Evolutionary conservation across 192 early-diverging fungal species (phyloP), one percentile per base, ranked within the genome.

Genomic region (Gamsiella multidivaricata): DNA sequence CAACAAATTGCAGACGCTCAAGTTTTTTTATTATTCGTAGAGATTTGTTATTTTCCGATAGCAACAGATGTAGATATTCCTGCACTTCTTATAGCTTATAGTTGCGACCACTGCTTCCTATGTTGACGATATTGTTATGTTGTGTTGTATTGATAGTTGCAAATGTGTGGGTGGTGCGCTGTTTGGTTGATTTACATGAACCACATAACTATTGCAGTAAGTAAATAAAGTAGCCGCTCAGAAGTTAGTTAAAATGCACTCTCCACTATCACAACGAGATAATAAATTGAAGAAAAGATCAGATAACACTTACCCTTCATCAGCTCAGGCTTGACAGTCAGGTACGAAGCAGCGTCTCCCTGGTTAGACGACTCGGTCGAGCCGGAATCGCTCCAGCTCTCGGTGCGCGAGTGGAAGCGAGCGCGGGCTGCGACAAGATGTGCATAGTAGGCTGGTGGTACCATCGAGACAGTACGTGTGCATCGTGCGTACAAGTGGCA

Each of bases 361-460:
- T 28, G 36, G 14, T 54, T 50, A n/a, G 64, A 53, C 8, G 64
- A 36, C 9, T 62, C 69, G 29, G 65, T 57, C 23, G 79, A 74
- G 17, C 71, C 79, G 28, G 53, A 75, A 42, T 82, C 83, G 29
- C 60, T 72, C 79, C 79, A 84, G 7, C 71, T 69, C 17, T 91
- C 88, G 17, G 87, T 87, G n/a, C 79, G 81, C 15, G 86, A 73
- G 70, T 96, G 96, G 87, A 92, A 96, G 52, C 94, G 89, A 1
- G 94, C 95, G 18, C 94, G 86, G 22, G 89, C 90, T 11, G 94
- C 93, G 3, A 96, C 91, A n/a, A 97, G 73, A 78, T 97, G 92
- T 11, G 96, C 95, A 68, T 97, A 96, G 86, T 97, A 98, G 10
- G 91, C 95, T 0, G 96, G 94, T 10, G 95, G 94, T 4, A 89